Percentiles rank a stretch among this genome's conserved stretches.
Evolutionary conservation across 225 moss, liverwort and hornwort genomes (phyloP).

Genomic region (Physcomitrellopsis africana): DNA sequence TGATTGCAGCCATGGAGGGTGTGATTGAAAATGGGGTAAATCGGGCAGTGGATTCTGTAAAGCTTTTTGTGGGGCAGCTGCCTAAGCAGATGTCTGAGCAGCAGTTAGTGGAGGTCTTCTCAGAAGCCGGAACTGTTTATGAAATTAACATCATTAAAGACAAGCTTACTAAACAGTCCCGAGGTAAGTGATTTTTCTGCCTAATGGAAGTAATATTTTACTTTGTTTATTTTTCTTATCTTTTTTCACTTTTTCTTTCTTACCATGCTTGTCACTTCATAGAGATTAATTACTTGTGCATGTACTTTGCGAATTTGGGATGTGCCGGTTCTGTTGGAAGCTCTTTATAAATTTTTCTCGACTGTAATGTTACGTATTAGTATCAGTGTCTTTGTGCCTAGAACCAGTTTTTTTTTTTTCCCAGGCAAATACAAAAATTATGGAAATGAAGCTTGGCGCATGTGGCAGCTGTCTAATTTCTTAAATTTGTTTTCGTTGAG

Average conservation of each 20-base stretch:
- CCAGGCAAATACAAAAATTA: not conserved
- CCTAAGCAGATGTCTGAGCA: slow-evolving; percentile 92
- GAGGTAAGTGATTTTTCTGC: slow-evolving; percentile 46
- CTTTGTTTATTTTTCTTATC: no score
- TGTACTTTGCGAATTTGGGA: no score
- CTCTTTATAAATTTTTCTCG: not conserved
- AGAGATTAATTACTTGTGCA: no score
- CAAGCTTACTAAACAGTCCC: slow-evolving; percentile 89
- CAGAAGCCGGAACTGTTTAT: slow-evolving; percentile 82
- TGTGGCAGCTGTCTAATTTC: not conserved
- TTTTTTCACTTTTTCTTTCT: no score
- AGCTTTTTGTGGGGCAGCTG: slow-evolving; percentile 86
- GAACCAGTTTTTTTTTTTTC: not conserved
- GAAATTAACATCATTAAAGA: slow-evolving; percentile 97
- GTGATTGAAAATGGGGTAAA: slow-evolving; percentile 46
- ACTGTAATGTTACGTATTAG: not conserved
- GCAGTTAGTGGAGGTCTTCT: slow-evolving; percentile 75
- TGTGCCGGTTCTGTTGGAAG: no score
- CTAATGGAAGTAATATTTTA: no score
- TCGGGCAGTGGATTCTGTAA: slow-evolving; percentile 70
- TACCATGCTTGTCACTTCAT: no score
- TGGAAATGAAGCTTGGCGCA: not conserved
- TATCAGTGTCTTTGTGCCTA: not conserved
- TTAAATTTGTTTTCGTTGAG: not conserved
- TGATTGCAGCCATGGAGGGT: slow-evolving; percentile 53